A percentile compares a stretch with the other conserved stretches of the same genome.
These are phyloP conservation scores for Fistulifera solaris DNA, from an alignment of 108 stramenopile species.

Conservation along the genomic window DNA sequence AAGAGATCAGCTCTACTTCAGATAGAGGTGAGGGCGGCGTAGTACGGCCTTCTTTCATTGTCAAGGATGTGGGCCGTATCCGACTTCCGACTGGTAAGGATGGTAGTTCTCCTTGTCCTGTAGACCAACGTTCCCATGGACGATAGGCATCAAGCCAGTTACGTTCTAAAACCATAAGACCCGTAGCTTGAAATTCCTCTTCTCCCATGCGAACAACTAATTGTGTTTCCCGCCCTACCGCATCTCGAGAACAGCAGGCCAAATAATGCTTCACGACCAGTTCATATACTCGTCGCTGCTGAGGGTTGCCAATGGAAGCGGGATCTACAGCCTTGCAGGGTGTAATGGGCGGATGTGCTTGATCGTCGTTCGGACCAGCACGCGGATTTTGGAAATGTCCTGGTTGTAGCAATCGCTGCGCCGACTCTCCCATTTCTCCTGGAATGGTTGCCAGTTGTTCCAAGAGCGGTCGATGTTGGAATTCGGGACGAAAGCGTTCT, in stretches of 20 bases:
- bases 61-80: conserved; percentile 49
- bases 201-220: conserved; percentile 57
- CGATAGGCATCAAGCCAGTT: conserved; percentile 89
- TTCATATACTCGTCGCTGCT: conserved; percentile 75
- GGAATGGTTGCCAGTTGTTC: conserved; percentile 52
- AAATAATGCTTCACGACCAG: conserved; percentile 94
- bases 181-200: conserved; percentile 85
- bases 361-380: conserved; percentile 84
- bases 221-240: conserved; percentile 78
- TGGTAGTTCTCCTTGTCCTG: conserved; percentile 80
- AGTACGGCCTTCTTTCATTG: conserved; percentile 72
- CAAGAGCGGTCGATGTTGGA: conserved; percentile 69
- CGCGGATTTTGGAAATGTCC: conserved; percentile 73
- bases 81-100: conserved; percentile 56
- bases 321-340: conserved; percentile 91
- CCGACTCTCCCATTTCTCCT: conserved; percentile 55
- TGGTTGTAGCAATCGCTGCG: conserved; percentile 42
- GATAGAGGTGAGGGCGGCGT: conserved; percentile 59
- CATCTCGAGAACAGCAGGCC: conserved; percentile 96
- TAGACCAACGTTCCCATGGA: conserved; percentile 87
- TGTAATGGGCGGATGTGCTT: conserved; percentile 98
- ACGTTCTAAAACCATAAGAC: conserved; percentile 75
- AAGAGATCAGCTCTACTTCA: conserved; percentile 71
- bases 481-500: conserved; percentile 85
- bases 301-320: conserved; percentile 49